Evolutionary conservation across 805 yeast genomes (phyloP), one percentile per base, ranked within the genome.

Genomic region (Pichia insulana): DNA sequence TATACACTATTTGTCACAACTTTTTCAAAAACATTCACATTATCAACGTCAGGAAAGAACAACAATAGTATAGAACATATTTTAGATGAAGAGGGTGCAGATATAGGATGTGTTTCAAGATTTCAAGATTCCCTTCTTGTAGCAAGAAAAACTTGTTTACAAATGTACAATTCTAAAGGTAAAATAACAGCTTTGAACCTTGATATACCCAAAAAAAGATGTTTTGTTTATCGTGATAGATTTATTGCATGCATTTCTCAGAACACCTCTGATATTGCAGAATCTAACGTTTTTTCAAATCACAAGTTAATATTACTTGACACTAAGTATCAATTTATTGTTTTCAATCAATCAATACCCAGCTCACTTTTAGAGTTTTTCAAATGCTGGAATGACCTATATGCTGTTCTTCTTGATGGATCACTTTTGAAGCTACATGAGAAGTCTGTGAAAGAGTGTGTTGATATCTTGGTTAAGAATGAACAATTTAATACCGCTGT

Each of bases 1-100:
- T 70, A 73, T 2, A 62, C 74, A 27, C 62, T 88, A 13, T 88
- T 74, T 56, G 82, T 85, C 16, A 69, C 90, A 1, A 83, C 97
- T 0, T 78, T 92, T 0, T 74, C 82, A 13, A 80, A 73, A 49
- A 71, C 88, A 1, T 58, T 87, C 37, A 73, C 88, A 0, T 76
- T 88, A 10, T 72, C 79, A 12, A 87, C 96, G 0, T 72, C 80
- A 1, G 95, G 96, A 0, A 70, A 86, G 55, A 83, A 83, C 57
- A 78, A 76, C 38, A 85, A 89, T 0, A 74, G 74, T 42, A 80
- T 83, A 1, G 60, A 63, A 18, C 58, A 65, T 35, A 45, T 71
- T 2, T 57, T 77, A n/a, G 73, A 76, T 16, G 67, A 61, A 39
- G 42, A 51, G 8, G 82, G 83, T 2, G 70, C 70, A 3, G 76